These are phyloP conservation scores for Stagonosporopsis rhizophila DNA, from an alignment of 2,329 filamentous ascomycete genomes.

Conservation along the genomic window DNA sequence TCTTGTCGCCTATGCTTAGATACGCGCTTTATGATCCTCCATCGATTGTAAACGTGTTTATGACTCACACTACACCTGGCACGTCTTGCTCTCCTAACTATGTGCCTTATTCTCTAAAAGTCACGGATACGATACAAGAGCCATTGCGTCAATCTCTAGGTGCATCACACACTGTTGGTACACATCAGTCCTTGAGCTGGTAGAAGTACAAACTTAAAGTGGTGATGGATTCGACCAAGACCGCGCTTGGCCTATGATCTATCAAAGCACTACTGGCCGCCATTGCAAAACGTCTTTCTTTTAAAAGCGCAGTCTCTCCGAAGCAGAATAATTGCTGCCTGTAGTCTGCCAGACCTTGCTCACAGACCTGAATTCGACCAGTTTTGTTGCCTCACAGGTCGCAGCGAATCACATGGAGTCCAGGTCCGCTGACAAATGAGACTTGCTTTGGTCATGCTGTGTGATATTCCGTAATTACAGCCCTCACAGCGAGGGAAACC, in stretches of 20 bases:
- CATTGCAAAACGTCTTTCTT: background rate
- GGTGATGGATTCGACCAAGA: background rate
- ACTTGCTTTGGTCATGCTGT: conserved; percentile 25
- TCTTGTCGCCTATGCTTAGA: background rate
- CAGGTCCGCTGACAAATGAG: conserved; percentile 17
- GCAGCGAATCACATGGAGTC: conserved; percentile 7
- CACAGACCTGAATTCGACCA: background rate
- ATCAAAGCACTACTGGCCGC: background rate
- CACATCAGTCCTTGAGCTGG: background rate
- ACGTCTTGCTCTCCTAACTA: background rate
- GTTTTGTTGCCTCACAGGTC: background rate
- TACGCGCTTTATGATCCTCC: background rate
- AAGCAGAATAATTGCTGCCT: background rate
- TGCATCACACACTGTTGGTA: too few relatives aligned
- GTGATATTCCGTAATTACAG: conserved; percentile 47
- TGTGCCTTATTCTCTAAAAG: background rate
- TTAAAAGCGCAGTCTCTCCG: background rate
- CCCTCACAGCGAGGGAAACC: conserved; percentile 32
- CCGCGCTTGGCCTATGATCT: background rate
- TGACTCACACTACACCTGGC: background rate
- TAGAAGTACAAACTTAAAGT: background rate
- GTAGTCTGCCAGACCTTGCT: background rate
- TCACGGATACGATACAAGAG: background rate
- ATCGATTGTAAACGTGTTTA: background rate
- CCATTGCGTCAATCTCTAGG: background rate